Percentiles rank a stretch among this genome's conserved stretches.
phyloP scores from a whole-genome alignment of 345 rosid species.

The Salix suchowensis region DNA sequence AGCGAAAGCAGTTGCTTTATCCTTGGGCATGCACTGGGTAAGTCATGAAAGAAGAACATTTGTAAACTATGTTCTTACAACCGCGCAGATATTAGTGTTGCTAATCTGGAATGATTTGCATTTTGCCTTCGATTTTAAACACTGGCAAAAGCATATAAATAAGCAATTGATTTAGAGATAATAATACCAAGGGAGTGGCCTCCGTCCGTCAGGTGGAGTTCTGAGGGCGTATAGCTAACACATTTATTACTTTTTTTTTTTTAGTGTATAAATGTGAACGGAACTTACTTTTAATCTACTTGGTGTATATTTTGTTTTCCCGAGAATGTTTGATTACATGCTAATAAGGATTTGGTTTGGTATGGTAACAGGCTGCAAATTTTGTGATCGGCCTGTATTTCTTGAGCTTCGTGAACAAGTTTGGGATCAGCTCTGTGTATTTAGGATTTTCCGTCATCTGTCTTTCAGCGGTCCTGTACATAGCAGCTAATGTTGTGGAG shows the following conservation, averaged over 20 bases:
- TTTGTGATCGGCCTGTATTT: slow-evolving; percentile 88
- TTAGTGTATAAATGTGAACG: no score
- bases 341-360: slow-evolving; percentile 4
- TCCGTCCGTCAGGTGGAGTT: no score
- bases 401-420: slow-evolving; percentile 82
- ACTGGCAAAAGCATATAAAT: no score
- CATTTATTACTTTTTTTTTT: no score
- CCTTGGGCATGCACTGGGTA: slow-evolving; percentile 98
- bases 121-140: no score
- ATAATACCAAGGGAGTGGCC: no score
- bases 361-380: slow-evolving; percentile 63
- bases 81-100: not conserved
- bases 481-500: slow-evolving; percentile 75
- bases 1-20: slow-evolving; percentile 93
- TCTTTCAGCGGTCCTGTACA: slow-evolving; percentile 74
- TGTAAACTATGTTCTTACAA: not conserved
- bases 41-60: slow-evolving; percentile 16
- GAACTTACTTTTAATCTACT: not conserved
- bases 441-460: slow-evolving; percentile 77
- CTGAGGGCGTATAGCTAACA: no score
- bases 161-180: no score
- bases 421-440: slow-evolving; percentile 89
- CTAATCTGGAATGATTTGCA: not conserved
- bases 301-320: not conserved
- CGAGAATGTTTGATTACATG: not conserved